Evolutionary conservation across 2,329 filamentous ascomycete genomes (phyloP), one percentile per base, ranked within the genome.

Genomic region (Acrodontium crateriforme): DNA sequence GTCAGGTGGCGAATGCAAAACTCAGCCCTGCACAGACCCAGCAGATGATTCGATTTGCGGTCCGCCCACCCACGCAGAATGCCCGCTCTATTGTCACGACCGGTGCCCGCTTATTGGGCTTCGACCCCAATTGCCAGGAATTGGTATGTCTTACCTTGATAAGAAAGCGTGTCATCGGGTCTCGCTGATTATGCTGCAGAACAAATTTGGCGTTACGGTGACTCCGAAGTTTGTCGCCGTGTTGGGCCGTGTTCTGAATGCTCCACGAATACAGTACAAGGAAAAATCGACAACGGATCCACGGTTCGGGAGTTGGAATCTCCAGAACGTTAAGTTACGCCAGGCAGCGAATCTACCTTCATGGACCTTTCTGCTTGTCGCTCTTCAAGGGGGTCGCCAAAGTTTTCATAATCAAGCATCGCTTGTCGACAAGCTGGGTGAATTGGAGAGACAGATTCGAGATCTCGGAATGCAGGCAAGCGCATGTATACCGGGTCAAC

Each of bases 211-310:
- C 2, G 64, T 84, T 3, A 62, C 59, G 5, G 64, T 67, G 9
- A 12, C n/a, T n/a, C n/a, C n/a, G n/a, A 52, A 60, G 1, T 62
- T 93, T 18, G 59, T 92, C 18, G 78, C 78, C 0, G 78, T 93
- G 0, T 61, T 63, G 1, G 85, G 71, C 2, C 73, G 84, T 5
- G 67, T 87, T 21, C 63, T 92, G 0, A 22, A 43, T 0, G 45
- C 69, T 0, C 83, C 83, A 0, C 43, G 38, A 0, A 55, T 92
- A 16, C 49, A 56, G 2, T 93, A 92, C 29, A 33, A 24, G 7
- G 10, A 36, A 13, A 32, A 42, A n/a, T n/a, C 18, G 2, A 17
- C 39, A 8, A 35, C 16, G 9, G n/a, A n/a, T n/a, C 33, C 46
- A 2, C 16, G 20, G 14, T 34, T 34, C 10, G 50, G 47, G 3